These are phyloP conservation scores for Mycena sanguinolenta DNA, from an alignment of 768 basidiomycete genomes.

Conservation along the genomic window DNA sequence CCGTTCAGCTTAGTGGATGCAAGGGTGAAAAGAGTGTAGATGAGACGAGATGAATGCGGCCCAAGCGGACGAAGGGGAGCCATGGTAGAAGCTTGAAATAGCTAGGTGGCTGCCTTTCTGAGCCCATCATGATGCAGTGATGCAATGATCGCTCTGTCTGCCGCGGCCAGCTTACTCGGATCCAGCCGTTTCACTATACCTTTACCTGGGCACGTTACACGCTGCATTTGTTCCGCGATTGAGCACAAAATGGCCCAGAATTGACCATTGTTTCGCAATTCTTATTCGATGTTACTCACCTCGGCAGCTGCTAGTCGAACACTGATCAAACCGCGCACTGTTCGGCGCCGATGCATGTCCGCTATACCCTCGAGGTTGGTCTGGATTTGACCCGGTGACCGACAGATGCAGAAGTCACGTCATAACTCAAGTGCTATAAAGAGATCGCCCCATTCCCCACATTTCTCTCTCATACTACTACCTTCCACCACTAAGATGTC, in stretches of 20 bases:
- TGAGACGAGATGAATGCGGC: constrained; percentile 55
- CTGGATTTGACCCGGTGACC: too few species aligned
- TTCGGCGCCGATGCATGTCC: too few species aligned
- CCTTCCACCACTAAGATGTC: constrained; percentile 58
- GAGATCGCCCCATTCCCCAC: constrained; percentile 18
- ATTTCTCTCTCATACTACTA: constrained; percentile 30
- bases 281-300: too few species aligned
- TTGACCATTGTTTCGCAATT: too few species aligned
- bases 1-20: constrained; percentile 57
- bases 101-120: neutral
- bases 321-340: neutral
- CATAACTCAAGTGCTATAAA: constrained; percentile 7
- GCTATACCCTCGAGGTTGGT: too few species aligned
- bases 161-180: neutral
- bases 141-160: neutral
- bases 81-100: constrained; percentile 11
- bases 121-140: neutral
- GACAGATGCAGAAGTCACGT: too few species aligned
- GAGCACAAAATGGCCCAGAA: too few species aligned
- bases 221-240: too few species aligned
- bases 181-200: too few species aligned
- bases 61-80: constrained; percentile 29
- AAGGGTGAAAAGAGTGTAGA: constrained; percentile 59
- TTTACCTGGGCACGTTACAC: too few species aligned
- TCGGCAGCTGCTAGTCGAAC: too few species aligned